These are phyloP conservation scores for Penicillium tannophilum DNA, from an alignment of 495 filamentous ascomycete genomes.

Conservation along the genomic window DNA sequence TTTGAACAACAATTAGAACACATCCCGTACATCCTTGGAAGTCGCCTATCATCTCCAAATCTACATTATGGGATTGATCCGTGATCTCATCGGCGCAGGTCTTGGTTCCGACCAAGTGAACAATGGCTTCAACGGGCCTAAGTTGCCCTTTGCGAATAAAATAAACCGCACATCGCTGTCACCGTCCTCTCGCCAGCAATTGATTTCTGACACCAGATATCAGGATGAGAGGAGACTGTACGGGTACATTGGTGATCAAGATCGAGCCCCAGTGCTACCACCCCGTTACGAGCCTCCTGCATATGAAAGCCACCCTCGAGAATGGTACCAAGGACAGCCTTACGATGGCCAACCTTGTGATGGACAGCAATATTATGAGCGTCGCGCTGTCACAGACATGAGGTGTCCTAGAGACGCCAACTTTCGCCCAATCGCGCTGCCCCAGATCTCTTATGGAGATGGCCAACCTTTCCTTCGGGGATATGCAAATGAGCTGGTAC, in stretches of 20 bases:
- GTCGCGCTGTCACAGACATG: not conserved
- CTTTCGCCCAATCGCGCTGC: constrained; percentile 4
- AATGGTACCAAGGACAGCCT: not conserved
- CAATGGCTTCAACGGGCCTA: constrained; percentile 5
- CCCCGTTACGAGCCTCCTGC: not conserved
- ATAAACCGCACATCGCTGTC: not conserved
- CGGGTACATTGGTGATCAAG: constrained; percentile 1
- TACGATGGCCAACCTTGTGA: not conserved
- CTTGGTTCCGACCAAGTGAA: constrained; percentile 7
- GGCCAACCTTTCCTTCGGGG: constrained; percentile 9
- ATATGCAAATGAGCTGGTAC: not conserved
- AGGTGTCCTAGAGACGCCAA: not conserved
- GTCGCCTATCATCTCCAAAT: not conserved
- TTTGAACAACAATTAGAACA: not conserved
- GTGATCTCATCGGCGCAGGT: constrained; percentile 1
- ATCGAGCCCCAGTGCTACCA: not conserved
- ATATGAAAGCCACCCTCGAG: not conserved
- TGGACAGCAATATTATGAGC: not conserved
- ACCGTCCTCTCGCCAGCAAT: not conserved
- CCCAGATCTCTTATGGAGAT: constrained; percentile 5
- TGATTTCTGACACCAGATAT: not conserved
- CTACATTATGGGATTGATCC: constrained; percentile 2
- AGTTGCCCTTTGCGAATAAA: constrained; percentile 3
- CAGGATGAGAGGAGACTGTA: not conserved
- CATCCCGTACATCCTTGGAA: not conserved